Conservation (phyloP, 768 basidiomycete species). For the Mycena chlorophos region DNA sequence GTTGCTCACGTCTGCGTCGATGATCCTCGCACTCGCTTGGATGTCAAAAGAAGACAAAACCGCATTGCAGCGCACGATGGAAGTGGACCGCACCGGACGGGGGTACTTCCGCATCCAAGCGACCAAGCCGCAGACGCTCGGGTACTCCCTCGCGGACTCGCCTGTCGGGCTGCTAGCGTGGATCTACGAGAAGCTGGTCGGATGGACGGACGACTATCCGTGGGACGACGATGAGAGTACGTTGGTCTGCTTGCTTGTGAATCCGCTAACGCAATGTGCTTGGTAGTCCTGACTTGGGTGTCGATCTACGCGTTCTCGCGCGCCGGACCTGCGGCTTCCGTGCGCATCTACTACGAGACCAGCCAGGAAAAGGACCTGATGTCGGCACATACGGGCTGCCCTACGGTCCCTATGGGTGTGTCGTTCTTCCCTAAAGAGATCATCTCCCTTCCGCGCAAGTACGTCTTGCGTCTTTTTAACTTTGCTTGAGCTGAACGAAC, state of each 20-base stretch:
- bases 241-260: background rate
- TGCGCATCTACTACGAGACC: conserved; percentile 60
- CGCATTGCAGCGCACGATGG: conserved; percentile 33
- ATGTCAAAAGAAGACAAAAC: conserved; percentile 31
- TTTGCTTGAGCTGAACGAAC: background rate
- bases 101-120: conserved; percentile 42
- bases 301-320: conserved; percentile 61
- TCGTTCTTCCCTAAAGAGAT: conserved; percentile 57
- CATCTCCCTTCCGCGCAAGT: conserved; percentile 22
- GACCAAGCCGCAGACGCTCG: conserved; percentile 54
- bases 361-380: conserved; percentile 9
- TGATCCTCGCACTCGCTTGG: conserved; percentile 6
- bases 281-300: conserved; percentile 56
- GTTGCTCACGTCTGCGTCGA: background rate
- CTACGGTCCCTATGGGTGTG: conserved; percentile 45
- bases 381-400: background rate
- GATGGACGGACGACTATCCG: conserved; percentile 52
- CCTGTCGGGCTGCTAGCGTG: conserved; percentile 57
- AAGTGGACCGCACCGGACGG: conserved; percentile 26
- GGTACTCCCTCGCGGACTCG: conserved; percentile 57
- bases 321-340: conserved; percentile 55
- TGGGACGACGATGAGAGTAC: conserved; percentile 60
- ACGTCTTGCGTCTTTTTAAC: background rate
- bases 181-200: conserved; percentile 55
- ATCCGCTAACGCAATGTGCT: conserved; percentile 4